A percentile compares a stretch with the other conserved stretches of the same genome.
phyloP scores from a whole-genome alignment of 108 stramenopile genomes.

The Nitzschia inconspicua region DNA sequence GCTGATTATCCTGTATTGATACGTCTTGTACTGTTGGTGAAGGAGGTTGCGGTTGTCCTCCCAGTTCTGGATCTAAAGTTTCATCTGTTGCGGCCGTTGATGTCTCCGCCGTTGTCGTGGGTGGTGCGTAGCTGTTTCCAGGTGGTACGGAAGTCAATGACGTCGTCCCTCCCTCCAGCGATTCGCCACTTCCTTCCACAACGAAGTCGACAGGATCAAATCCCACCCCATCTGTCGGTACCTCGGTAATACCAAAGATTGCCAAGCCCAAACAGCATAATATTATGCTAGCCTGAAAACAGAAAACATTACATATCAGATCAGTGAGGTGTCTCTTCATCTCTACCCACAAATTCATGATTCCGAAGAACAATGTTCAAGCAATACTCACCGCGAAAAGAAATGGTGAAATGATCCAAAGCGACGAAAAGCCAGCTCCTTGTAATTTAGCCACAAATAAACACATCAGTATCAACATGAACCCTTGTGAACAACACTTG shows the following conservation, averaged over 20 bases:
- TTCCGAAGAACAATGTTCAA: background rate
- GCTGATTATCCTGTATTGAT: too few relatives aligned
- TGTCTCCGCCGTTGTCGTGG: too few relatives aligned
- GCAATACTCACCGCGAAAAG: conserved; percentile 46
- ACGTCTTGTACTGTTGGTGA: too few relatives aligned
- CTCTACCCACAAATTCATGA: background rate
- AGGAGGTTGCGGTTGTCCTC: too few relatives aligned
- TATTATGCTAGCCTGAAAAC: conserved; percentile 60
- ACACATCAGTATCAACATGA: conserved; percentile 56
- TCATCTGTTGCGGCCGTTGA: too few relatives aligned
- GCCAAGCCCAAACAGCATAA: conserved; percentile 75
- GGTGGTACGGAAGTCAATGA: too few relatives aligned
- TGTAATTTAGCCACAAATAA: conserved; percentile 75
- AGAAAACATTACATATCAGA: background rate
- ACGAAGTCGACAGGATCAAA: conserved; percentile 19
- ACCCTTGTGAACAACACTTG: conserved; percentile 78
- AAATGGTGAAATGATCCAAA: conserved; percentile 85
- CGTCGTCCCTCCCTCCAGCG: too few relatives aligned
- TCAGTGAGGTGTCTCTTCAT: background rate
- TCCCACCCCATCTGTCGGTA: conserved; percentile 36
- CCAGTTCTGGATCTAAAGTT: too few relatives aligned
- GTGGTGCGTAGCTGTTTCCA: too few relatives aligned
- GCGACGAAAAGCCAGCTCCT: conserved; percentile 70
- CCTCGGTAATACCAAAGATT: conserved; percentile 79
- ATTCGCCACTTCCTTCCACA: too few relatives aligned